Base-by-base conservation (phyloP, 1,139 yeast genomes). In the Geotrichum histeridarum region DNA sequence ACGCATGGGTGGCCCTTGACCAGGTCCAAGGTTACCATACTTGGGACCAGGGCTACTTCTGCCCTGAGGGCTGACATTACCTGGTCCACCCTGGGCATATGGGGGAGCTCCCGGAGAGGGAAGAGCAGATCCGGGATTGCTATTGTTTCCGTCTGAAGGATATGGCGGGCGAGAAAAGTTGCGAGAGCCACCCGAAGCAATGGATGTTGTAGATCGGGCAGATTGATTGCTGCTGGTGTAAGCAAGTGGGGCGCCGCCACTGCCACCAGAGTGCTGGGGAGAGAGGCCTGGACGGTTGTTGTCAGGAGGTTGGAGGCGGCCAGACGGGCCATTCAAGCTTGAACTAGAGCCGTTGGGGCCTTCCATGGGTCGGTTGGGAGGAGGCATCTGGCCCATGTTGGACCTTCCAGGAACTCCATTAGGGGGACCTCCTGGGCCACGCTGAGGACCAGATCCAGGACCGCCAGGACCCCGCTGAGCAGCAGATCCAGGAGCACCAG, bases 91-190 rank as follows among this genome's bases (percentile, higher is more conserved):
- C 12, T 17, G 18, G 5, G 39, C 39, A 32, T 35, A 47, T 36
- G n/a, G 44, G n/a, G 18, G 38, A 17, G 18, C 47, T 8, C 31
- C 12, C 9, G 50, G 50, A n/a, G 46, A 42, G 22, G 30, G 15
- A n/a, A 27, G 42, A 12, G 15, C 44, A 22, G 39, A 17, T 6
- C 17, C 17, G 8, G 39, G 39, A 5, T 17, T 37, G 39, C 39
- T 14, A 37, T 37, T 37, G 31, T 22, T 22, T 4, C 31, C 17
- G 7, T 50, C 53, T 12, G 11, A 9, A 22, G 48, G 48, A 27
- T 51, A 45, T 12, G 50, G 50, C 12, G 50, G 41, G 2, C 54
- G 50, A 1, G 54, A 51, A 32, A 51, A 51, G n/a, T 31, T 41
- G 38, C 47, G 47, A 43, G 48, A 37, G 12, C 54, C 54, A 8